phyloP scores from a whole-genome alignment of 2,329 filamentous ascomycete genomes.

The Scolecobasidium constrictum region DNA sequence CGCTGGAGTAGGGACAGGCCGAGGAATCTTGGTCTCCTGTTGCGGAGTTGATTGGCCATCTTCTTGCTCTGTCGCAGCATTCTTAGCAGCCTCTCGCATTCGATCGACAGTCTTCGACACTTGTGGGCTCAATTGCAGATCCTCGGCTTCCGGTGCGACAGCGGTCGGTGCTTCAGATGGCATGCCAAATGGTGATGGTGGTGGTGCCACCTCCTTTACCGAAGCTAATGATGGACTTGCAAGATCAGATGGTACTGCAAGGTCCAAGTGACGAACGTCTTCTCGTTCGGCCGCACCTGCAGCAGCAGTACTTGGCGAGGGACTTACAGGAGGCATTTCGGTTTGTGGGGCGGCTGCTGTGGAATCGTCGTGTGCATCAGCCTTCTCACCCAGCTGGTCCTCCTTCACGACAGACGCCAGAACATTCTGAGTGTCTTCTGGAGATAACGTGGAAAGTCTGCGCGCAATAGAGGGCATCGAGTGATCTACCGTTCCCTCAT shows the following conservation, averaged over 20 bases:
- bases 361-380: background rate
- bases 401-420: conserved; percentile 56
- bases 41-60: background rate
- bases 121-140: conserved; percentile 3
- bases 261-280: conserved; percentile 50
- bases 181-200: background rate
- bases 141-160: background rate
- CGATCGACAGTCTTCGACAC: conserved; percentile 8
- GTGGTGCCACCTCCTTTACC: background rate
- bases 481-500: background rate
- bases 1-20: conserved; percentile 1
- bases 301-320: conserved; percentile 7
- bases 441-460: conserved; percentile 35
- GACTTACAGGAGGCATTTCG: conserved; percentile 5
- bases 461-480: conserved; percentile 15
- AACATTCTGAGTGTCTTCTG: conserved; percentile 53
- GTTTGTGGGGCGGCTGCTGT: background rate
- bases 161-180: background rate
- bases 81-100: conserved; percentile 4
- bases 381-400: conserved; percentile 30
- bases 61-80: background rate
- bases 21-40: conserved; percentile 7
- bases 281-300: conserved; percentile 26
- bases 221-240: conserved; percentile 3
- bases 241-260: conserved; percentile 28